Evolutionary conservation across 1,284 basidiomycete genomes (phyloP).

Genomic region (Phellinidium pouzarii): DNA sequence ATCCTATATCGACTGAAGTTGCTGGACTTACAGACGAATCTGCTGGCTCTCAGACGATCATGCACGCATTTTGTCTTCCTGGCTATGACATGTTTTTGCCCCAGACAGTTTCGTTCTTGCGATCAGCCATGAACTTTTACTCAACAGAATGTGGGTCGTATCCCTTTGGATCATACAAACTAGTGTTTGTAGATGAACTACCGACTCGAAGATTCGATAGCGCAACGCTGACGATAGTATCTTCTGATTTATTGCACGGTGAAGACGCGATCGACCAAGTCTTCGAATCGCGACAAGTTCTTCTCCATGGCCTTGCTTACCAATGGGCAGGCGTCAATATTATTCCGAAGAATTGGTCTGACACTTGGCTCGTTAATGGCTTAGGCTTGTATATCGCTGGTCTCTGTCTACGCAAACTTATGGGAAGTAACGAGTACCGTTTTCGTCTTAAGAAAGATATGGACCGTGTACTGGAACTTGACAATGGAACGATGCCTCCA

Average conservation of each 20-base stretch:
- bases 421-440: constrained; percentile 97
- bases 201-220: constrained; percentile 75
- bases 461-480: constrained; percentile 85
- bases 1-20: constrained; percentile 62
- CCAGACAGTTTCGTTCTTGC: constrained; percentile 70
- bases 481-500: constrained; percentile 87
- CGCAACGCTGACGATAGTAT: constrained; percentile 78
- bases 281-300: constrained; percentile 80
- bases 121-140: constrained; percentile 89
- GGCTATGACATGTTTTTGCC: constrained; percentile 72
- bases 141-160: constrained; percentile 92
- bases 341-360: constrained; percentile 89
- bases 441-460: constrained; percentile 96
- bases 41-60: constrained; percentile 72
- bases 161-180: constrained; percentile 91
- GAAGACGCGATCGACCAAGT: constrained; percentile 91
- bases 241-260: constrained; percentile 82
- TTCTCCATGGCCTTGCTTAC: constrained; percentile 85
- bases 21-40: constrained; percentile 50
- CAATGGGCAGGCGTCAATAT: constrained; percentile 99
- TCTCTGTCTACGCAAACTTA: constrained; percentile 79
- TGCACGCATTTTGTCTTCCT: constrained; percentile 91
- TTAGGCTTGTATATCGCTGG: constrained; percentile 88
- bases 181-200: constrained; percentile 93
- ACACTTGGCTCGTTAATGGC: constrained; percentile 94